These are phyloP conservation scores for Teunomyces tritomae DNA, from an alignment of 805 yeast genomes.

Conservation along the genomic window DNA sequence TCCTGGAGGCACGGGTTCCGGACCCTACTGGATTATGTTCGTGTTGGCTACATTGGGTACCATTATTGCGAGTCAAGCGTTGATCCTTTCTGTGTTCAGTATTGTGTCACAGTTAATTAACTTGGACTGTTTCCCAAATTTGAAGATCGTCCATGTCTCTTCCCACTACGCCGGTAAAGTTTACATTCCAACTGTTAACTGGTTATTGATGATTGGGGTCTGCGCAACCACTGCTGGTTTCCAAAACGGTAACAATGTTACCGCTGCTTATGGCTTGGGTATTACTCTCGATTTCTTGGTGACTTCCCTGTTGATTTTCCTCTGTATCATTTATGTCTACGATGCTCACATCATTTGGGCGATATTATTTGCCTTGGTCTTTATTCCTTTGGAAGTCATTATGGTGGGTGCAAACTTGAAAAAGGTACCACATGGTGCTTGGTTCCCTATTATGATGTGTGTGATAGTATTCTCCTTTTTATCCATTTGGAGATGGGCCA, in stretches of 20 bases:
- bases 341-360: constrained; percentile 33
- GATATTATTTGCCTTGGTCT: constrained; percentile 32
- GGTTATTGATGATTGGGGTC: constrained; percentile 51
- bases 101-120: constrained; percentile 52
- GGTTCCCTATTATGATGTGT: constrained; percentile 55
- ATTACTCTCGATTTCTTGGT: constrained; percentile 54
- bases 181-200: constrained; percentile 51
- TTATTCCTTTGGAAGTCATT: constrained; percentile 47
- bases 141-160: constrained; percentile 46
- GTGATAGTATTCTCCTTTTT: constrained; percentile 36
- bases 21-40: constrained; percentile 50
- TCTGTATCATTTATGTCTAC: constrained; percentile 48
- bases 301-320: constrained; percentile 46
- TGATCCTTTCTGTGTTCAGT: constrained; percentile 54
- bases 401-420: constrained; percentile 48
- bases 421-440: constrained; percentile 58
- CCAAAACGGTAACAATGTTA: constrained; percentile 46
- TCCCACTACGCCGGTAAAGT: constrained; percentile 47
- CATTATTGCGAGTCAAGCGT: constrained; percentile 59
- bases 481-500: constrained; percentile 48
- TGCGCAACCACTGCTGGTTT: constrained; percentile 52
- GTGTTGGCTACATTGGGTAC: constrained; percentile 54
- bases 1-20: constrained; percentile 47
- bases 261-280: constrained; percentile 62
- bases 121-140: constrained; percentile 53